Percentiles rank a stretch among this genome's conserved stretches.
Evolutionary conservation across 495 filamentous ascomycete species (phyloP).

Genomic region (Clohesyomyces aquaticus): DNA sequence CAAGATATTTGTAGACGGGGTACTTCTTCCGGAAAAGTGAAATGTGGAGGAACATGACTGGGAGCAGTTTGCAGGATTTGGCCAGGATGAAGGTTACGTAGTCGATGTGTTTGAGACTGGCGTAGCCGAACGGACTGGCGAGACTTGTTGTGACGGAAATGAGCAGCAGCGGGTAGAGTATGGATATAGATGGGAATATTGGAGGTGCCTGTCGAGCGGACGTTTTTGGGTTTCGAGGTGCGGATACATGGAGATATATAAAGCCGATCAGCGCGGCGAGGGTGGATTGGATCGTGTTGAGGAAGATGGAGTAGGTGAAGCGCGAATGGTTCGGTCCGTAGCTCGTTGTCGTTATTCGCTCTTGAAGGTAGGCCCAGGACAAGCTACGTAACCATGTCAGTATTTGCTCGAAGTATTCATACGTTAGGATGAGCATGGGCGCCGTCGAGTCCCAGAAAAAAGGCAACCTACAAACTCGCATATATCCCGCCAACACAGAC

Average conservation of each 20-base stretch:
- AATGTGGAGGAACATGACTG: conserved; percentile 95
- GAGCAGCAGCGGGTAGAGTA: conserved; percentile 78
- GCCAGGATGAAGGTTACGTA: conserved; percentile 99
- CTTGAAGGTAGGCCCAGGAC: conserved; percentile 94
- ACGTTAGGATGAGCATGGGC: not conserved
- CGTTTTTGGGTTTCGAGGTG: conserved; percentile 51
- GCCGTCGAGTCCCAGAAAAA: not conserved
- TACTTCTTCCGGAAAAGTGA: conserved; percentile 88
- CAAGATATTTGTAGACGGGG: conserved; percentile 94
- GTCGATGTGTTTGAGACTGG: conserved; percentile 90
- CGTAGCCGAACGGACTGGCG: conserved; percentile 93
- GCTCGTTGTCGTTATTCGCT: conserved; percentile 93
- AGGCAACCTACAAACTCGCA: conserved; percentile 77
- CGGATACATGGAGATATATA: conserved; percentile 74
- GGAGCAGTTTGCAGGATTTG: conserved; percentile 95
- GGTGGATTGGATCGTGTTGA: conserved; percentile 93
- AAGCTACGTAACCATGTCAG: conserved; percentile 59
- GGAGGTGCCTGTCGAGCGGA: conserved; percentile 56
- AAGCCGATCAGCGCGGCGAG: conserved; percentile 83
- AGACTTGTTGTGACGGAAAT: conserved; percentile 87
- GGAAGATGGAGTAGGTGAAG: conserved; percentile 90
- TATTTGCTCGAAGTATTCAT: not conserved
- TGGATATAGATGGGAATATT: conserved; percentile 74
- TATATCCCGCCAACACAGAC: conserved; percentile 94
- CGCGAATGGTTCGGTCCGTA: conserved; percentile 67